These are phyloP conservation scores for Axilococcus clingmanii DNA, from an alignment of 139 green algal genomes.

Conservation along the genomic window DNA sequence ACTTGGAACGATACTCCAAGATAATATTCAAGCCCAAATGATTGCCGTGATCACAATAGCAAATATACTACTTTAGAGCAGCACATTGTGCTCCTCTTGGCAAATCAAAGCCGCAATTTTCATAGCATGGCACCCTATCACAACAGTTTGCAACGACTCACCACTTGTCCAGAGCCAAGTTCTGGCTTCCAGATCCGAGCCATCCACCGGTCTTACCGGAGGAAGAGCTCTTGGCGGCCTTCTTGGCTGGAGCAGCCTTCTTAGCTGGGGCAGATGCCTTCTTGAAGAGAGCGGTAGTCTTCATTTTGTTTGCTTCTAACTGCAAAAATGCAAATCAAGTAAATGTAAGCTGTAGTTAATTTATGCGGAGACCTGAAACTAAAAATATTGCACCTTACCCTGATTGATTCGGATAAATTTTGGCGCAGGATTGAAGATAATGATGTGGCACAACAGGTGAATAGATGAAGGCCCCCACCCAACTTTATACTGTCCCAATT, in stretches of 20 bases:
- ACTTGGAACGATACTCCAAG: background rate
- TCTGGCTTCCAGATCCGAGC: constrained; percentile 41
- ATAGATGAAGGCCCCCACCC: no score
- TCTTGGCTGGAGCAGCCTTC: constrained; percentile 19
- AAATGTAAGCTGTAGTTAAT: no score
- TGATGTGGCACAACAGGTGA: no score
- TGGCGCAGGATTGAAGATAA: no score
- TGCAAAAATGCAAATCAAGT: no score
- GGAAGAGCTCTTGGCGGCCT: constrained; percentile 6
- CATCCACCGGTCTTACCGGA: constrained; percentile 36
- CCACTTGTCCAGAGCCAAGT: constrained; percentile 68
- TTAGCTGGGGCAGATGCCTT: constrained; percentile 12
- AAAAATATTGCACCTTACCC: no score
- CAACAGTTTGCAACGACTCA: constrained; percentile 33
- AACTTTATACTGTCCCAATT: no score
- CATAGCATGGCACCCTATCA: background rate
- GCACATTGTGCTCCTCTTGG: background rate
- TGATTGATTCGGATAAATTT: no score
- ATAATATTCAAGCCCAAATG: no score
- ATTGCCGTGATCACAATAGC: no score
- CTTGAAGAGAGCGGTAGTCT: constrained; percentile 52
- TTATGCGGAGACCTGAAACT: no score
- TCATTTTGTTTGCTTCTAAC: constrained; percentile 14
- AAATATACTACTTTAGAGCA: no score
- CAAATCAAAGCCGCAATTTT: background rate